Base-by-base conservation (phyloP, 129 eudicot species). In the Helianthus tuberosus region DNA sequence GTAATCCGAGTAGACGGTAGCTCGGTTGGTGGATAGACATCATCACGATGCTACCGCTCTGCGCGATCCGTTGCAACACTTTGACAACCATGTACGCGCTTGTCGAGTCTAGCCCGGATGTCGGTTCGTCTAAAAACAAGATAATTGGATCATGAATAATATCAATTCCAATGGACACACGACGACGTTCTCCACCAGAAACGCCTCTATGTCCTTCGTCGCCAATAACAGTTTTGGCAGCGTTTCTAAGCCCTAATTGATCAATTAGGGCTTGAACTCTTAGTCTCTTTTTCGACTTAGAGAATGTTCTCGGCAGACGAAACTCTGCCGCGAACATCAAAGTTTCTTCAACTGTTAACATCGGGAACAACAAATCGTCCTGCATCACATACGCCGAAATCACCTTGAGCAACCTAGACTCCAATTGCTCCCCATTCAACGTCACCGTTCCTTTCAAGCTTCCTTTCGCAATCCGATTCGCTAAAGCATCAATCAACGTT, bases 11-110 rank as follows among this genome's bases (percentile, higher is more conserved):
- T 0, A 73, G 17, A 9, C 77, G 68, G 32, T 73, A 73, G 52
- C 77, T 73, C 35, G 77, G 77, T 23, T 73, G 77, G 48, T 73
- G 77, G 0, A 73, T 51, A 5, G 77, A 73, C 77, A 73, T 73
- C 9, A 73, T 73, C 8, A 73, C 69, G 6, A 73, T 73, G 39
- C 77, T 73, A 13, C 77, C 77, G 39, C 77, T 73, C 17, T 73
- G 69, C 14, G 77, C 77, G 58, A 73, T 73, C 9, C 77, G 36
- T 10, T 73, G 68, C 59, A 73, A 73, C 13, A 73, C 77, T 50
- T 60, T 60, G 11, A 73, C 77, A 13, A 73, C 77, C 77, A 73
- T 73, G 64, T 59, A 73, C 41, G 77, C 77, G 11, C 77, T 73
- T 7, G 77, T 73, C 16, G 77, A 73, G 27, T 73, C 77, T 11